Base-by-base conservation (phyloP, 495 filamentous ascomycete genomes). In the Penicillium bovifimosum region DNA sequence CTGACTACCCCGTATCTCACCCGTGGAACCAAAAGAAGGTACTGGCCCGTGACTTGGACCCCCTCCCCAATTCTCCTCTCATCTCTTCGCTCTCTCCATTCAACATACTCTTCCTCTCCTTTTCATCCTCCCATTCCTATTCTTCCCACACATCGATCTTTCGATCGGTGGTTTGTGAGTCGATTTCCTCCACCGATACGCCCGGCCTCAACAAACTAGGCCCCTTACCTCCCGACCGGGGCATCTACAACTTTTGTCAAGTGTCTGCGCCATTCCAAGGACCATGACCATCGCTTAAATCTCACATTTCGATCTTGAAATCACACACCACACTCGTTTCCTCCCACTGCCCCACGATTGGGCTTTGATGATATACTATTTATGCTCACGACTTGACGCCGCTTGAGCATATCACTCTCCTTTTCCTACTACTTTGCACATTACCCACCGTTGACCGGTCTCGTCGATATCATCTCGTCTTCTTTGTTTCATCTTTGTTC, bases 321-420 rank as follows among this genome's bases (percentile, higher is more conserved):
- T 33, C 41, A 41, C 41, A 52, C 29, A 49, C 41, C 40, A 63
- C 54, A 60, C 62, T 63, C 59, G 43, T 61, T 70, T 56, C 31
- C 50, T 60, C 41, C n/a, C 16, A n/a, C 52, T 32, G 33, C 34
- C 32, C 32, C 44, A 52, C 38, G 13, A n/a, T 17, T 41, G 38
- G 35, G 41, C 34, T 52, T 52, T 62, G 40, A 71, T 65, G 71
- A 71, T 44, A 58, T 47, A 52, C 58, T 58, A 41, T 55, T 63
- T 50, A 62, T 63, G 61, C 68, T 67, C 68, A 67, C 68, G 68
- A 73, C 71, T 73, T 66, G 70, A 73, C 68, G 71, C 64, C 53
- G 60, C 53, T 65, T 55, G 68, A 72, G 69, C 67, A 41, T 57
- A 43, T 32, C 53, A 65, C 66, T 52, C 61, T 71, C 61, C 52